Conservation (phyloP, 331 rosid genomes). For the Acacia concinna region DNA sequence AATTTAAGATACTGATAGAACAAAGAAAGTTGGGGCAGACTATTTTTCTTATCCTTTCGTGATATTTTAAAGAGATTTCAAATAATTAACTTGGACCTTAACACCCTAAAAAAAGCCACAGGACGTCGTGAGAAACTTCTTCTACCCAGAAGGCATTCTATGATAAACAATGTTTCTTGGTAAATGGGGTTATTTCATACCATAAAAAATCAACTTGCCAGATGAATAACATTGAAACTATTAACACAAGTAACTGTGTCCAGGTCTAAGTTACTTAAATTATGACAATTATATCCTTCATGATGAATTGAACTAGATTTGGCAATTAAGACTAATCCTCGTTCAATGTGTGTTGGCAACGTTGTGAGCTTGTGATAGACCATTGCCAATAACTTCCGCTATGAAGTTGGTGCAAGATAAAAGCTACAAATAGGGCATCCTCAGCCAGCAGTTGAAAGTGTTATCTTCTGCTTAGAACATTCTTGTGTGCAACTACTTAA, state of each 20-base stretch:
- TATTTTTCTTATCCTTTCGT: background rate
- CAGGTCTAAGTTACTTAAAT: background rate
- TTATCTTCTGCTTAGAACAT: background rate
- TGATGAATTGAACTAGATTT: background rate
- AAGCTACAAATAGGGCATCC: background rate
- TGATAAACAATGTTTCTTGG: background rate
- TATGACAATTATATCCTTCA: background rate
- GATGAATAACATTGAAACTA: background rate
- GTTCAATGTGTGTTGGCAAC: background rate
- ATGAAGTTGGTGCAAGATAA: background rate
- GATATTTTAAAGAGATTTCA: background rate
- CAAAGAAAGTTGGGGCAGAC: background rate
- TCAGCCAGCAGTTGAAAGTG: slow-evolving; percentile 1
- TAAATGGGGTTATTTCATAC: background rate
- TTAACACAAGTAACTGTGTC: background rate
- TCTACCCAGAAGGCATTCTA: background rate
- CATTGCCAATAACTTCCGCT: background rate
- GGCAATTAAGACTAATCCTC: background rate
- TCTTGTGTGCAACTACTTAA: background rate
- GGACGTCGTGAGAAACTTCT: background rate
- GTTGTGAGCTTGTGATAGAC: background rate
- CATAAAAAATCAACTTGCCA: background rate
- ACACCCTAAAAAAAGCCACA: background rate
- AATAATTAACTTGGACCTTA: background rate
- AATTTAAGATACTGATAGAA: background rate